Percentiles rank a stretch among this genome's conserved stretches.
These are phyloP conservation scores for Cystobasidium slooffiae DNA, from an alignment of 1,284 basidiomycete species.

Conservation along the genomic window DNA sequence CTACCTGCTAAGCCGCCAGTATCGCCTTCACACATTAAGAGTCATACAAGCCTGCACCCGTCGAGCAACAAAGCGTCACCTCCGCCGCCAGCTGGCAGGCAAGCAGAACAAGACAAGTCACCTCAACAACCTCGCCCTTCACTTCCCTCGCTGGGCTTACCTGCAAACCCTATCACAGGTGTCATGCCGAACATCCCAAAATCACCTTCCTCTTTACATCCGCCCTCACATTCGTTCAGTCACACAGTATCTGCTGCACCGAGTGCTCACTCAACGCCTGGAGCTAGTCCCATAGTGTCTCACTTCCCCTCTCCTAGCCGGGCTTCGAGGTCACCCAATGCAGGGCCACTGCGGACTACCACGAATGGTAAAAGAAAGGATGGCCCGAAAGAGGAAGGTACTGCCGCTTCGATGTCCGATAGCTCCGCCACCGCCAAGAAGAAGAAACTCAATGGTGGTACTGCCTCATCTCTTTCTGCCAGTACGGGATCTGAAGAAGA, in stretches of 20 bases:
- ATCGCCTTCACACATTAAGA: slow-evolving; percentile 6
- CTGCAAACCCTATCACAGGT: slow-evolving; percentile 21
- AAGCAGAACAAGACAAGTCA: background rate
- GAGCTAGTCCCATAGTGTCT: slow-evolving; percentile 32
- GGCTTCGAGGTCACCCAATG: background rate
- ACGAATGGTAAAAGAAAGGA: slow-evolving; percentile 7
- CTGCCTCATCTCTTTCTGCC: slow-evolving; percentile 8
- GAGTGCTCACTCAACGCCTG: slow-evolving; percentile 6
- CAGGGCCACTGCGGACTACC: background rate
- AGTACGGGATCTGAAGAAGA: slow-evolving; percentile 7
- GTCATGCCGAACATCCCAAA: slow-evolving; percentile 11
- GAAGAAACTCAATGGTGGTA: background rate
- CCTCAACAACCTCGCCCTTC: background rate
- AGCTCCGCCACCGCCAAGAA: background rate
- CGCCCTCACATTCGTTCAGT: background rate
- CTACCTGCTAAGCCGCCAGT: slow-evolving; percentile 36
- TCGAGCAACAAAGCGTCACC: background rate
- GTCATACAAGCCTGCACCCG: background rate
- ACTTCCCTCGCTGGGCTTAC: background rate
- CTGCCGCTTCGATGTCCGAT: background rate
- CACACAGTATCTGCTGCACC: background rate
- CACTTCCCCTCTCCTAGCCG: slow-evolving; percentile 9
- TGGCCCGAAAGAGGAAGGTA: background rate
- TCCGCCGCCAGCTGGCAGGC: background rate
- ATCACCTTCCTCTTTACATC: slow-evolving; percentile 14